Evolutionary conservation across 1,139 yeast species (phyloP), one percentile per base, ranked within the genome.

Genomic region (Saccharomyces hybrid): DNA sequence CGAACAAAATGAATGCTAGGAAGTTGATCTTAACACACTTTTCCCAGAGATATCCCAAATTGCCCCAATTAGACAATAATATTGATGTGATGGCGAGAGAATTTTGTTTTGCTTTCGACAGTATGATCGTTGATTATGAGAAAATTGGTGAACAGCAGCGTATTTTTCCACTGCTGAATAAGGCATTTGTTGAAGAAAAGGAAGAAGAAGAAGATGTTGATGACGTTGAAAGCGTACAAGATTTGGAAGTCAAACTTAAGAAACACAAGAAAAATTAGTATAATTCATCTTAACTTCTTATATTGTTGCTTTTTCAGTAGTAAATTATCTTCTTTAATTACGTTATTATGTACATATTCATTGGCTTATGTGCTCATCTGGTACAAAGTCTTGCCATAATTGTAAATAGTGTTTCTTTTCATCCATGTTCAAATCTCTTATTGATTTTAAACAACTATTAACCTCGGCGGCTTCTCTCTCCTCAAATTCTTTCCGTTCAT

Each of bases 401-500:
- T 38, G 25, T 9, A 38, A 38, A 11, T 38, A 38, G 11, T 38
- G 11, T 20, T 5, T 38, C 13, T 38, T 38, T 9, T 38, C 44
- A 11, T 38, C 44, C 13, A 11, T 9, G 25, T 8, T 38, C 20
- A 93, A 84, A 69, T 90, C 96, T 73, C 93, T 95, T 69, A 93
- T 99, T 14, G 93, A 80, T 71, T 93, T 99, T 51, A 91, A 88
- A 26, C 91, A 81, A 64, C 88, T 88, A 64, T 96, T 80, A 71
- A 95, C 90, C 65, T 93, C 99, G 50, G 81, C 83, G 50, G 90
- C 80, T 65, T 85, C 87, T 55, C 85, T 95, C 49, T 76, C 74
- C 66, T 90, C 96, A 68, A 91, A 88, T 34, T 68, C 72, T 25
- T 78, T 81, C 50, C 93, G 72, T 65, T 93, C 97, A 44, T 70